Conservation (phyloP, 2,329 filamentous ascomycete species). For the Fusarium ramigenum region DNA sequence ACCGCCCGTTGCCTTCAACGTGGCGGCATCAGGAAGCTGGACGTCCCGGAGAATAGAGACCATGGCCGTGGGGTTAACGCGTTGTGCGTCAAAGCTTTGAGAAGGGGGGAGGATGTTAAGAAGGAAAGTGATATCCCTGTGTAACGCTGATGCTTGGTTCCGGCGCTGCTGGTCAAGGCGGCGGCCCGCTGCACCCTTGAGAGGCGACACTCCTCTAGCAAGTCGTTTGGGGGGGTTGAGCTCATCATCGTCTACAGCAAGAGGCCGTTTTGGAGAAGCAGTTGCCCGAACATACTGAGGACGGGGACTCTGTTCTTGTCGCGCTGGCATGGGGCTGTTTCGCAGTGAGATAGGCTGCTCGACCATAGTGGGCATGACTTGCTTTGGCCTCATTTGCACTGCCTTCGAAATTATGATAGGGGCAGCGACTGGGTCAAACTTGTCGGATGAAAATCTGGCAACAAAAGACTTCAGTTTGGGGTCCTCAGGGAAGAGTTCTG, state of each 20-base stretch:
- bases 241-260: slow-evolving; percentile 76
- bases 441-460: slow-evolving; percentile 74
- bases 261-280: slow-evolving; percentile 69
- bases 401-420: slow-evolving; percentile 84
- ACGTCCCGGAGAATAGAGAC: slow-evolving; percentile 77
- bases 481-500: slow-evolving; percentile 90
- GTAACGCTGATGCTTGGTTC: slow-evolving; percentile 73
- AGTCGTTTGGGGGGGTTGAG: slow-evolving; percentile 84
- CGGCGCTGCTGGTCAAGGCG: slow-evolving; percentile 81
- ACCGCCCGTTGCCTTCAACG: slow-evolving; percentile 60
- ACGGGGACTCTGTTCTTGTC: slow-evolving; percentile 56
- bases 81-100: slow-evolving; percentile 74
- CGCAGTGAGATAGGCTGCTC: slow-evolving; percentile 59
- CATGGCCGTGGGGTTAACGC: slow-evolving; percentile 76
- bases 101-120: slow-evolving; percentile 80
- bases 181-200: slow-evolving; percentile 89
- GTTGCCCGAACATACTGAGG: slow-evolving; percentile 58
- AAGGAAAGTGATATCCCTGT: slow-evolving; percentile 72
- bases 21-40: slow-evolving; percentile 68
- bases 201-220: slow-evolving; percentile 86
- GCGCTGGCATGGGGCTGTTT: slow-evolving; percentile 54
- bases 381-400: slow-evolving; percentile 77
- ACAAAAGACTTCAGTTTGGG: slow-evolving; percentile 79
- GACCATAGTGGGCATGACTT: slow-evolving; percentile 59
- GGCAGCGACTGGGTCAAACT: slow-evolving; percentile 84